Conservation (phyloP, 257 asterid genomes). For the Linaria vulgaris region DNA sequence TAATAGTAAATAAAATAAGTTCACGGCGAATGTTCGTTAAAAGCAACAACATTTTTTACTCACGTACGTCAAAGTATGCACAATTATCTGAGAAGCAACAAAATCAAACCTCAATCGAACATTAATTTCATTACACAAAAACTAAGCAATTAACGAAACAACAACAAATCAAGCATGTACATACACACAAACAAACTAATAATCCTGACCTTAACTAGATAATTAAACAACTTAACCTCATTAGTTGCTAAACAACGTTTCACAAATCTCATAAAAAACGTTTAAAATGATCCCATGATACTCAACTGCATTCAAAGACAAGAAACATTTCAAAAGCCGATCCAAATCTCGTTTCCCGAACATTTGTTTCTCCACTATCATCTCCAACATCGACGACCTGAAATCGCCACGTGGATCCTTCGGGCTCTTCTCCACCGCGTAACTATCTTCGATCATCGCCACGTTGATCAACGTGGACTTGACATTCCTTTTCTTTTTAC, state of each 20-base stretch:
- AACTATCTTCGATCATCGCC: constrained; percentile 39
- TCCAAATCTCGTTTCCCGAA: constrained; percentile 60
- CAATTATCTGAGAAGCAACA: no score
- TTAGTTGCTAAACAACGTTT: constrained; percentile 40
- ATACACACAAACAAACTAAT: neutral
- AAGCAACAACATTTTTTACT: no score
- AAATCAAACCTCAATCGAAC: no score
- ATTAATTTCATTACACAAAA: neutral
- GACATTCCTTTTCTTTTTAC: neutral
- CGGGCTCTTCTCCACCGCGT: constrained; percentile 67
- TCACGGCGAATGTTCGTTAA: no score
- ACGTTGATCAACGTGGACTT: no score
- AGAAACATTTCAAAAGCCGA: constrained; percentile 50
- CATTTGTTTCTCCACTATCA: constrained; percentile 68
- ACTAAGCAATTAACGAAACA: neutral
- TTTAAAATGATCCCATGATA: constrained; percentile 55
- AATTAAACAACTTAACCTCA: neutral
- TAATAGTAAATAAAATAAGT: no score
- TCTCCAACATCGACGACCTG: constrained; percentile 80
- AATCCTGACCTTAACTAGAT: no score
- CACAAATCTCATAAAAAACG: constrained; percentile 66
- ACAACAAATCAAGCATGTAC: neutral
- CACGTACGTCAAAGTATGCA: no score
- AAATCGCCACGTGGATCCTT: constrained; percentile 64
- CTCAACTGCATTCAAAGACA: constrained; percentile 48